Conservation (phyloP, 2,329 filamentous ascomycete species). For the Aurifilum marmelostoma region DNA sequence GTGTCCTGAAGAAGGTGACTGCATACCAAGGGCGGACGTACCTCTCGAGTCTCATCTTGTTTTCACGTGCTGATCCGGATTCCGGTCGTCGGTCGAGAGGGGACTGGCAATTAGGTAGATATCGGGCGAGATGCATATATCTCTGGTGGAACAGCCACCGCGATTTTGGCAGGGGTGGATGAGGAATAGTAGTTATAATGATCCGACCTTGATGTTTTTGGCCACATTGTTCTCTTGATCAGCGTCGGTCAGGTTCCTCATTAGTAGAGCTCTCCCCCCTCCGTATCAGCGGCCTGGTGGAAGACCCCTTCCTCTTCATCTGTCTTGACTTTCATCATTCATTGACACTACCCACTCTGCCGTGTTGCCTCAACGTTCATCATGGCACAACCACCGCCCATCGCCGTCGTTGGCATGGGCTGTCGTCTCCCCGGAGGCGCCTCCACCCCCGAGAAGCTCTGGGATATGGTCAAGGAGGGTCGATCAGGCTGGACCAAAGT, state of each 20-base stretch:
- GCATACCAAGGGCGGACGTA: not conserved
- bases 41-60: not conserved
- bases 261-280: not conserved
- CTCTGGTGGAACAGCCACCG: not conserved
- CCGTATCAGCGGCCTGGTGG: not conserved
- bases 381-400: constrained; percentile 10
- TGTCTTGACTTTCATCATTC: not conserved
- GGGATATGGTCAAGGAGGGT: constrained; percentile 36
- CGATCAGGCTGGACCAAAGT: constrained; percentile 38
- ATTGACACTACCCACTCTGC: not conserved
- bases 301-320: not conserved
- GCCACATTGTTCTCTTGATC: not conserved
- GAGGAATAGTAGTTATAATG: not conserved
- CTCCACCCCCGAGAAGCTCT: constrained; percentile 33
- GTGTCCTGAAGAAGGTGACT: not conserved
- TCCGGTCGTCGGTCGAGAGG: not conserved
- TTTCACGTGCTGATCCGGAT: not conserved
- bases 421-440: constrained; percentile 19
- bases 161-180: not conserved
- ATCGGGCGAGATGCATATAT: not conserved
- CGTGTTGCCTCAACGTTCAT: not conserved
- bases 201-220: not conserved
- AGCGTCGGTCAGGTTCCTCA: not conserved
- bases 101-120: not conserved
- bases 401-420: constrained; percentile 16